Evolutionary conservation across 139 green algal genomes (phyloP).

Genomic region (Bryopsis sp.): DNA sequence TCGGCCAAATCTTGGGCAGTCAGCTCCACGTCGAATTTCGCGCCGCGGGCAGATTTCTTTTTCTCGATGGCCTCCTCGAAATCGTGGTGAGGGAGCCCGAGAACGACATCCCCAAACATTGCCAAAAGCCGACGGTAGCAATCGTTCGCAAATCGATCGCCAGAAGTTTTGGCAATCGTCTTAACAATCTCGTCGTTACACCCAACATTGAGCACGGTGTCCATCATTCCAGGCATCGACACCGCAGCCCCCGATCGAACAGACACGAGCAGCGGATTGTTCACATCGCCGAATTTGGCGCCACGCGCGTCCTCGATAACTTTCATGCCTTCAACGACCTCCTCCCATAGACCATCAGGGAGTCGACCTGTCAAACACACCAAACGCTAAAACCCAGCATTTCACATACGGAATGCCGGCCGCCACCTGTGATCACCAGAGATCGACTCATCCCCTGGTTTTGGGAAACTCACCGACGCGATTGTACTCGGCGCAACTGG

Average conservation of each 20-base stretch:
- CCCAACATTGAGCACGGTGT: slow-evolving; percentile 86
- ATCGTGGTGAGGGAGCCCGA: slow-evolving; percentile 63
- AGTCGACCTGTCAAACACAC: slow-evolving; percentile 33
- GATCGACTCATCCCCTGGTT: too few relatives aligned
- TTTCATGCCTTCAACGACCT: slow-evolving; percentile 46
- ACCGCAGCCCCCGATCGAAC: slow-evolving; percentile 73
- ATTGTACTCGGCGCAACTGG: slow-evolving; percentile 63
- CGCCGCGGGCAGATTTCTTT: slow-evolving; percentile 44
- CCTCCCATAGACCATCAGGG: slow-evolving; percentile 55
- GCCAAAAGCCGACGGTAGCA: slow-evolving; percentile 67
- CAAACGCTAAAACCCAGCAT: too few relatives aligned
- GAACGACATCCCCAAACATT: slow-evolving; percentile 79
- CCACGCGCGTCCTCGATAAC: slow-evolving; percentile 52
- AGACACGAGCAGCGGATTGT: slow-evolving; percentile 68
- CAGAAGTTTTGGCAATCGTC: slow-evolving; percentile 44
- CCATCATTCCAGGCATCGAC: slow-evolving; percentile 84
- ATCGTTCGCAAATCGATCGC: slow-evolving; percentile 69
- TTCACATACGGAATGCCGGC: too few relatives aligned
- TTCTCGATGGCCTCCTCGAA: slow-evolving; percentile 70
- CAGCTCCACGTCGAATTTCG: slow-evolving; percentile 70
- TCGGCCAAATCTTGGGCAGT: slow-evolving; percentile 52
- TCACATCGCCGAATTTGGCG: slow-evolving; percentile 56
- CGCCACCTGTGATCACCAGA: too few relatives aligned
- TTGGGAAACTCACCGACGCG: too few relatives aligned
- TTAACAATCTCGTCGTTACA: slow-evolving; percentile 68